These are phyloP conservation scores for Colletotrichum zoysiae DNA, from an alignment of 2,329 filamentous ascomycete species.

Conservation along the genomic window DNA sequence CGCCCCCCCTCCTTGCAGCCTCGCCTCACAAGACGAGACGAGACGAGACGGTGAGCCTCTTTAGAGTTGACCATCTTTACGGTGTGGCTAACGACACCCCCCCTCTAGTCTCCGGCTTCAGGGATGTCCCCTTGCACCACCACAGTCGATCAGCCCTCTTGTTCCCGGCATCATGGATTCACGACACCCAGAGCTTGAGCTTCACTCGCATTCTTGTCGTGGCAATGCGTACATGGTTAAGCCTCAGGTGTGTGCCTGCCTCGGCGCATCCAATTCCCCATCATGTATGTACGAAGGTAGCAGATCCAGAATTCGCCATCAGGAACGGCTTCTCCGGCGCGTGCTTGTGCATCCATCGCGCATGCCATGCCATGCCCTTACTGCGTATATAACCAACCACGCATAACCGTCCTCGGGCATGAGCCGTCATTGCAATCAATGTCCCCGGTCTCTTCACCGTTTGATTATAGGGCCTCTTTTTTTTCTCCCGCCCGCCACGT, in stretches of 20 bases:
- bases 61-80: constrained; percentile 1
- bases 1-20: background rate
- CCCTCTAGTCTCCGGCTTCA: constrained; percentile 8
- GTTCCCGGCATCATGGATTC: constrained; percentile 36
- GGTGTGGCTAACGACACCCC: constrained; percentile 1
- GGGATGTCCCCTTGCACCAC: constrained; percentile 31
- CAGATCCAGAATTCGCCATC: constrained; percentile 26
- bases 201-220: constrained; percentile 2
- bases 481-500: background rate
- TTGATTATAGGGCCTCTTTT: background rate
- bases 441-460: background rate
- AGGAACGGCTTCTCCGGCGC: constrained; percentile 15
- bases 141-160: constrained; percentile 17
- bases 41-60: constrained; percentile 11
- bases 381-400: background rate
- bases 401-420: background rate
- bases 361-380: background rate
- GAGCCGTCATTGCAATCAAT: background rate
- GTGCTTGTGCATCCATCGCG: constrained; percentile 20
- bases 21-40: constrained; percentile 10
- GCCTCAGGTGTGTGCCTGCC: background rate
- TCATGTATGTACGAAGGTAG: constrained; percentile 26
- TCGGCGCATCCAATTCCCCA: constrained; percentile 9
- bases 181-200: constrained; percentile 20
- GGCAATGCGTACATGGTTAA: background rate